Evolutionary conservation across 805 yeast species (phyloP).

Genomic region (Schwanniomyces pseudopolymorphus): DNA sequence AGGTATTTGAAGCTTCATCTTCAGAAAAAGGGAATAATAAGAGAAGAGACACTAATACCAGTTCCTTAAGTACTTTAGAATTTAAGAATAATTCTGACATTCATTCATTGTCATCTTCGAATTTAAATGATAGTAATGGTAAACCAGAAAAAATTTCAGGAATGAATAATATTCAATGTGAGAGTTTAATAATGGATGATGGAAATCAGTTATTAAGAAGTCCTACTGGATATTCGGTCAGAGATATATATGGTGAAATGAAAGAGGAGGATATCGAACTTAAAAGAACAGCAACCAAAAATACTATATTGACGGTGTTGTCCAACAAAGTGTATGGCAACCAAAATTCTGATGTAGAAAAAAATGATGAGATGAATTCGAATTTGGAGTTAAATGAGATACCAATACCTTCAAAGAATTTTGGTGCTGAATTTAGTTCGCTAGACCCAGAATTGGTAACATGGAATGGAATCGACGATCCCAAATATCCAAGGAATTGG

Average conservation of each 20-base stretch:
- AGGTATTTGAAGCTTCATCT: not conserved
- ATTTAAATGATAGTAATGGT: not conserved
- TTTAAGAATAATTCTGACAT: not conserved
- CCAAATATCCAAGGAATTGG: constrained; percentile 68
- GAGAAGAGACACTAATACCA: not conserved
- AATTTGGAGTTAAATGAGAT: constrained; percentile 21
- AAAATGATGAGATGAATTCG: constrained; percentile 16
- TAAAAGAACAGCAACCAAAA: constrained; percentile 43
- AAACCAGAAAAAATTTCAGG: not conserved
- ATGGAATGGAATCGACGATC: constrained; percentile 65
- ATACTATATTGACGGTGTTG: constrained; percentile 41
- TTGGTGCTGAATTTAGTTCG: constrained; percentile 52
- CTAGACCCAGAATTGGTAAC: constrained; percentile 68
- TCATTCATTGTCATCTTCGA: not conserved
- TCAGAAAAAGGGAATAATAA: not conserved
- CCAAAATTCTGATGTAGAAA: constrained; percentile 1
- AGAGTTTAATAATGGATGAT: not conserved
- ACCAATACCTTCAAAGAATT: constrained; percentile 35
- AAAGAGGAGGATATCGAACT: constrained; percentile 36
- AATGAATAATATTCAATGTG: not conserved
- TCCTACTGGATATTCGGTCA: constrained; percentile 22
- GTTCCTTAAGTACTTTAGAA: not conserved
- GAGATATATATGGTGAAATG: constrained; percentile 42
- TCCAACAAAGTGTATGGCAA: constrained; percentile 20
- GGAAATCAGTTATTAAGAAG: constrained; percentile 1